Conservation (phyloP, 257 asterid genomes). For the Fraxinus pennsylvanica region DNA sequence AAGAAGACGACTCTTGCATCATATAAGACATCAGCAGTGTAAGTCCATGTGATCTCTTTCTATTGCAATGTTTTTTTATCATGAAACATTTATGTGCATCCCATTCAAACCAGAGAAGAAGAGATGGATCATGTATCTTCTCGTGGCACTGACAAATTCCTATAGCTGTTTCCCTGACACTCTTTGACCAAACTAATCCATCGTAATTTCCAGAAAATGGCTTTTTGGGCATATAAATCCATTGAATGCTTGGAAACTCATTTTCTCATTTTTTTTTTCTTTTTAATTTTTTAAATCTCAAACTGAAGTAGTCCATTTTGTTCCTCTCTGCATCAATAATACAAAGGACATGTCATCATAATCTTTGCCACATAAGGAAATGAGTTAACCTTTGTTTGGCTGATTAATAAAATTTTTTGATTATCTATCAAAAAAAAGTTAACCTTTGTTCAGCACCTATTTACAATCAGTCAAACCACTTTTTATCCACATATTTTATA, state of each 20-base stretch:
- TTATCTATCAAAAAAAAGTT: too few species aligned
- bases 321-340: neutral
- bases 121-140: neutral
- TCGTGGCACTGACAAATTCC: neutral
- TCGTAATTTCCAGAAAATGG: neutral
- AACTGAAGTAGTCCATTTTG: neutral
- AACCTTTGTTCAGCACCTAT: too few species aligned
- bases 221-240: constrained; percentile 6
- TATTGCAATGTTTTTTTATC: neutral
- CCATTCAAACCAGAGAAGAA: neutral
- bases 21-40: neutral
- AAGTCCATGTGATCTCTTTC: neutral
- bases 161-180: neutral
- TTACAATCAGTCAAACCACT: too few species aligned
- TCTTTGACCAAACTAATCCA: neutral
- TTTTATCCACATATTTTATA: too few species aligned
- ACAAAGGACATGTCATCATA: neutral
- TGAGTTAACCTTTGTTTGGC: too few species aligned
- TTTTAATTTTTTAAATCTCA: neutral
- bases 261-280: neutral
- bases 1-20: constrained; percentile 1
- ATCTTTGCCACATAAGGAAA: neutral
- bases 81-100: neutral
- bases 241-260: neutral
- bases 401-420: too few species aligned